These are phyloP conservation scores for Mortierella sp. DNA, from an alignment of 371 early-diverging fungal genomes.

Conservation along the genomic window DNA sequence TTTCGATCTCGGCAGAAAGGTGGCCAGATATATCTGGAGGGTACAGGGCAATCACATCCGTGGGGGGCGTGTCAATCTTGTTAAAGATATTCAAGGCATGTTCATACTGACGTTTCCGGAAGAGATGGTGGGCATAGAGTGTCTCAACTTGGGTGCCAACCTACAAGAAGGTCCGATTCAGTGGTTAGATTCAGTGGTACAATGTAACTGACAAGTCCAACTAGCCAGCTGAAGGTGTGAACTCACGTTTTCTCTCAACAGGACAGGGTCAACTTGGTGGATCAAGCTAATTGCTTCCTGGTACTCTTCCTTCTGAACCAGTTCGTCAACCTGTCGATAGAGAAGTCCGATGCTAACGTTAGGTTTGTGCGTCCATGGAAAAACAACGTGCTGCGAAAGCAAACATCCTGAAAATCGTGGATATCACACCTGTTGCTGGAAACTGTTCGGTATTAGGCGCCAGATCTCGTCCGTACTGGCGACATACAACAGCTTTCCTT, in stretches of 20 bases:
- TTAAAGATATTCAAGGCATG: constrained; percentile 81
- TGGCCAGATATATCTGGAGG: constrained; percentile 75
- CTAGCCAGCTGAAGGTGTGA: background rate
- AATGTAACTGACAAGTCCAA: background rate
- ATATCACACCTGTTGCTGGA: constrained; percentile 81
- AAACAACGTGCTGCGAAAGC: background rate
- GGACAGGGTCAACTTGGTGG: constrained; percentile 86
- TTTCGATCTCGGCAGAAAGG: constrained; percentile 25
- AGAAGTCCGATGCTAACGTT: background rate
- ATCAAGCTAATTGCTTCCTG: constrained; percentile 89
- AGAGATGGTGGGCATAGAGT: constrained; percentile 88
- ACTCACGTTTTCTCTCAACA: constrained; percentile 80
- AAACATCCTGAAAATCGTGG: too few species aligned
- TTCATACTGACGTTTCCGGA: constrained; percentile 80
- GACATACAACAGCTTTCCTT: constrained; percentile 82
- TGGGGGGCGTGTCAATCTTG: constrained; percentile 84
- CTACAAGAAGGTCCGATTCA: constrained; percentile 8
- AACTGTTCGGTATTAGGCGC: constrained; percentile 87
- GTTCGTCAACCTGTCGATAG: constrained; percentile 70
- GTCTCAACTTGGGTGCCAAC: constrained; percentile 76
- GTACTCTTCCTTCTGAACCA: constrained; percentile 80
- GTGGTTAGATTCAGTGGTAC: too few species aligned
- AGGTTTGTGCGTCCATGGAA: background rate
- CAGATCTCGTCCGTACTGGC: constrained; percentile 83
- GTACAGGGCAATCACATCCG: constrained; percentile 86